Evolutionary conservation across 768 basidiomycete species (phyloP).

Genomic region (Tylopilus subfusipes): DNA sequence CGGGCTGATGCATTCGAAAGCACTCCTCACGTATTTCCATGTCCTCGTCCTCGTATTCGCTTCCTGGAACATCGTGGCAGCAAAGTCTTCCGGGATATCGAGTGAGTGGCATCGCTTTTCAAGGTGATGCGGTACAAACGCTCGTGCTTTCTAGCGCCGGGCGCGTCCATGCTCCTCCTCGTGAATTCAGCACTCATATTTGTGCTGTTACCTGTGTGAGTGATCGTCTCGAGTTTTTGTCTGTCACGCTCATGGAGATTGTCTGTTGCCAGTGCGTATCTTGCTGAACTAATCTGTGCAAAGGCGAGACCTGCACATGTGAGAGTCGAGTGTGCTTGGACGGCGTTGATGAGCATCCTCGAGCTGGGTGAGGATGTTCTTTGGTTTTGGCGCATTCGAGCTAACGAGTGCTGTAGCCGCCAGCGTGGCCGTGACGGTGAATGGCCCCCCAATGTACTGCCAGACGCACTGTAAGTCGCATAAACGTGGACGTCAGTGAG

Average conservation of each 20-base stretch:
- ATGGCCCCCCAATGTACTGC: slow-evolving; percentile 39
- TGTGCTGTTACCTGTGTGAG: slow-evolving; percentile 32
- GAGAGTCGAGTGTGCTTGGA: slow-evolving; percentile 56
- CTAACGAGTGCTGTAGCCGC: slow-evolving; percentile 36
- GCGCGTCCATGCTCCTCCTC: slow-evolving; percentile 47
- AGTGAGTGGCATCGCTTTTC: slow-evolving; percentile 30
- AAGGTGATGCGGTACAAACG: neutral
- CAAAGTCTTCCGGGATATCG: slow-evolving; percentile 32
- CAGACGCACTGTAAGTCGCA: slow-evolving; percentile 33
- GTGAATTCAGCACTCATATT: slow-evolving; percentile 41
- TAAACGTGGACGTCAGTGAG: neutral
- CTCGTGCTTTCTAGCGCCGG: slow-evolving; percentile 35
- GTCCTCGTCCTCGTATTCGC: slow-evolving; percentile 53
- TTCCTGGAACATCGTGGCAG: slow-evolving; percentile 51
- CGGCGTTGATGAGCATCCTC: slow-evolving; percentile 43
- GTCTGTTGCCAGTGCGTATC: slow-evolving; percentile 21
- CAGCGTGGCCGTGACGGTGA: slow-evolving; percentile 45
- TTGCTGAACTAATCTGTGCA: slow-evolving; percentile 37
- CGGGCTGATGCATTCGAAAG: slow-evolving; percentile 14
- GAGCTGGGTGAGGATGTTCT: slow-evolving; percentile 45
- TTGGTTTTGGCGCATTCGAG: neutral
- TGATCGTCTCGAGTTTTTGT: neutral
- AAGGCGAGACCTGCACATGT: slow-evolving; percentile 41
- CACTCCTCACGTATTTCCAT: slow-evolving; percentile 48
- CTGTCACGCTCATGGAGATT: neutral